A percentile compares a stretch with the other conserved stretches of the same genome.
Evolutionary conservation across 306 rosid genomes (phyloP).

Genomic region (Dalbergia cochinchinensis): DNA sequence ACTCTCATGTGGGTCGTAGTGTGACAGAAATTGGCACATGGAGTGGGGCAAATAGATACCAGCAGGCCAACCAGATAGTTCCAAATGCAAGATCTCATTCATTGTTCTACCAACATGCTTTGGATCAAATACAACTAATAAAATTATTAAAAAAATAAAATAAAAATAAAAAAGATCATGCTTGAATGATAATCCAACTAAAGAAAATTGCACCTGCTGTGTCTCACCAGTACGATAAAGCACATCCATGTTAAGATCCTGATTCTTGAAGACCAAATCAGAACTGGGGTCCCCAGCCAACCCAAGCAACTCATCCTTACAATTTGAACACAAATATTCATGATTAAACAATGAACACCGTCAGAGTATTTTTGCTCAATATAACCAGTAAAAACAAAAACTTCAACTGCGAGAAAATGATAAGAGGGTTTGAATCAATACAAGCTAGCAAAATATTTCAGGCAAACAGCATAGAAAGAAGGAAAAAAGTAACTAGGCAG

Average conservation of each 20-base stretch:
- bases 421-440: neutral
- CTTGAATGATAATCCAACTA: slow-evolving; percentile 21
- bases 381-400: neutral
- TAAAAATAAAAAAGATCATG: neutral
- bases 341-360: neutral
- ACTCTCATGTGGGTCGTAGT: neutral
- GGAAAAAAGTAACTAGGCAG: neutral
- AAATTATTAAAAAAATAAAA: neutral
- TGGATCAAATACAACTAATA: neutral
- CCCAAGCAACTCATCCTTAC: slow-evolving; percentile 88
- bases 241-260: slow-evolving; percentile 81
- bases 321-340: slow-evolving; percentile 41
- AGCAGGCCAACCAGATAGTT: slow-evolving; percentile 19
- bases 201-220: slow-evolving; percentile 65
- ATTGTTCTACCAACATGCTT: slow-evolving; percentile 9
- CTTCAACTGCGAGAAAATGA: neutral
- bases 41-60: slow-evolving; percentile 3
- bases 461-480: neutral
- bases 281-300: slow-evolving; percentile 68
- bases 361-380: slow-evolving; percentile 2
- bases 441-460: neutral
- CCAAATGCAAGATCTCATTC: slow-evolving; percentile 22
- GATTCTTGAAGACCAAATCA: slow-evolving; percentile 74
- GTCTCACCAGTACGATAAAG: slow-evolving; percentile 91
- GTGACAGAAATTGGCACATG: neutral